These are phyloP conservation scores for Sugiyamaella mastotermitis DNA, from an alignment of 805 yeast genomes.

Conservation along the genomic window DNA sequence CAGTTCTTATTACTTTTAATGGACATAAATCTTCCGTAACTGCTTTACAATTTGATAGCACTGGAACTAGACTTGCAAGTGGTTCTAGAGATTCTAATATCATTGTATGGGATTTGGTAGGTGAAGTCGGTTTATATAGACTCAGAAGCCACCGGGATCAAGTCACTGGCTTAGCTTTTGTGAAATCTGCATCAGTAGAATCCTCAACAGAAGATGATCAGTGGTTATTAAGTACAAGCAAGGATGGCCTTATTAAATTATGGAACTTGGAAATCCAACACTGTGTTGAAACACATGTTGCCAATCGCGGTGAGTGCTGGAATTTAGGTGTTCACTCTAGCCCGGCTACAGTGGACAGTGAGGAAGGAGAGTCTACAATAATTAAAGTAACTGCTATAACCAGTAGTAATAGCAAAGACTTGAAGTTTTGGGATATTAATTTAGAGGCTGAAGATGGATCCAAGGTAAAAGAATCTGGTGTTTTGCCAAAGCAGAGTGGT, in stretches of 20 bases:
- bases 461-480: constrained; percentile 54
- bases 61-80: constrained; percentile 79
- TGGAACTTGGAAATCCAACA: constrained; percentile 92
- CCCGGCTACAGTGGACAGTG: constrained; percentile 30
- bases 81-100: constrained; percentile 83
- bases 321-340: constrained; percentile 49
- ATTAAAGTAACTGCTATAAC: constrained; percentile 46
- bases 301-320: constrained; percentile 95
- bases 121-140: constrained; percentile 83
- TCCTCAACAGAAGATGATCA: constrained; percentile 38
- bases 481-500: constrained; percentile 53
- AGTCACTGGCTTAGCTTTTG: constrained; percentile 66
- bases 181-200: constrained; percentile 20
- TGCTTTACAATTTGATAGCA: constrained; percentile 58
- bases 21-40: constrained; percentile 91
- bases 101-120: constrained; percentile 91
- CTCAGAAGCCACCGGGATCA: constrained; percentile 85
- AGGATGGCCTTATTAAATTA: constrained; percentile 85
- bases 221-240: constrained; percentile 70
- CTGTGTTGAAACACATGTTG: constrained; percentile 90
- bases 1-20: constrained; percentile 71
- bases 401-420: constrained; percentile 72
- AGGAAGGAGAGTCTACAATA: background rate
- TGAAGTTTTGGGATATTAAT: constrained; percentile 77
- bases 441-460: constrained; percentile 45